These are phyloP conservation scores for Fusarium anthophilum DNA, from an alignment of 2,329 filamentous ascomycete species.

Conservation along the genomic window DNA sequence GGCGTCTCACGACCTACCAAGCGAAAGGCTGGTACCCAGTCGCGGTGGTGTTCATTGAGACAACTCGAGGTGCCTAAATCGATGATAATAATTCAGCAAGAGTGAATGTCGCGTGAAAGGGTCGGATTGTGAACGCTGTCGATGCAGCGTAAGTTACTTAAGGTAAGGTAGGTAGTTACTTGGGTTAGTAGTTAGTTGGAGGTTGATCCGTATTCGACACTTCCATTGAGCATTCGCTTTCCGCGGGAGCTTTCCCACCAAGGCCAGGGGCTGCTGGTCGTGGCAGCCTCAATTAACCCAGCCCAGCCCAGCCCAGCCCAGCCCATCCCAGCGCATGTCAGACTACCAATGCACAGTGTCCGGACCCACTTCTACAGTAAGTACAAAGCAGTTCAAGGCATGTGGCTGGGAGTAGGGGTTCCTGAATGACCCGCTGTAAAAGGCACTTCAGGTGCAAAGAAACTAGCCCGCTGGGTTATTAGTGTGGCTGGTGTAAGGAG, in stretches of 20 bases:
- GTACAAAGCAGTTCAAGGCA: not conserved
- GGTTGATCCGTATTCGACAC: constrained; percentile 27
- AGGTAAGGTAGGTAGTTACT: not conserved
- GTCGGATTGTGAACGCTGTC: constrained; percentile 16
- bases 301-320: not conserved
- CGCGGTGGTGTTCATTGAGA: constrained; percentile 37
- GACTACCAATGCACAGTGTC: constrained; percentile 34
- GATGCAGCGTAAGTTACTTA: not conserved
- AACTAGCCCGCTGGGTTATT: constrained; percentile 8
- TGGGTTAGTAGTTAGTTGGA: not conserved
- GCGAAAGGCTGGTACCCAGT: constrained; percentile 35
- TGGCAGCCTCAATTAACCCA: constrained; percentile 37
- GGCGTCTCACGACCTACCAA: constrained; percentile 42
- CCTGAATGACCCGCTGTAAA: constrained; percentile 29
- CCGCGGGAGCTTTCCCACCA: constrained; percentile 32
- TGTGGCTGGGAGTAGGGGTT: constrained; percentile 40
- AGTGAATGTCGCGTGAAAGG: constrained; percentile 13
- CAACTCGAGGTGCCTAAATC: constrained; percentile 14
- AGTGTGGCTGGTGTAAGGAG: constrained; percentile 37
- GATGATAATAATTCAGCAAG: constrained; percentile 9
- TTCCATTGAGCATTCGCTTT: constrained; percentile 23
- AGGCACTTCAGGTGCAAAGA: constrained; percentile 6
- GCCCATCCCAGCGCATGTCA: constrained; percentile 28
- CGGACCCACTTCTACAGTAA: constrained; percentile 11
- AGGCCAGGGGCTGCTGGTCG: constrained; percentile 32